Conservation (phyloP, 2,329 filamentous ascomycete genomes). For the Pseudogymnoascus sp. region DNA sequence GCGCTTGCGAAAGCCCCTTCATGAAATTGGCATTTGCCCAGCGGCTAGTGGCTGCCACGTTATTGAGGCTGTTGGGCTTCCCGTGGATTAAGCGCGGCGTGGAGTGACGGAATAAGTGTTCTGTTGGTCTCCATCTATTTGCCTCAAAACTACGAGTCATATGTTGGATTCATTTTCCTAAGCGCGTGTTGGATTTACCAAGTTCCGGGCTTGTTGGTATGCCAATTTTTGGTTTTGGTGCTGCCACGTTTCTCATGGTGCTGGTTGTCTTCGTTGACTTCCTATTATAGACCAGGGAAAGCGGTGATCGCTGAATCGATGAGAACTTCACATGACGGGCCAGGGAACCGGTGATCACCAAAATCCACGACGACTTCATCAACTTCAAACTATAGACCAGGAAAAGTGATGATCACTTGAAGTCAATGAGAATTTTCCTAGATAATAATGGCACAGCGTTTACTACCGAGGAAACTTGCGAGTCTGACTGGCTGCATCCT, state of each 20-base stretch:
- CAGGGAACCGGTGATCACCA: neutral
- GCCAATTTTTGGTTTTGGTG: neutral
- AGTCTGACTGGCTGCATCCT: neutral
- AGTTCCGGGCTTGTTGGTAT: neutral
- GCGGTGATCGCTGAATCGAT: neutral
- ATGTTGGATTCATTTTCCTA: neutral
- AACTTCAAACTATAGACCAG: neutral
- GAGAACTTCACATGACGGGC: neutral
- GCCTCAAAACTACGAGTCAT: neutral
- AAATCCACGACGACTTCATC: neutral
- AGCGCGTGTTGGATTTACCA: neutral
- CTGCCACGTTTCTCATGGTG: neutral
- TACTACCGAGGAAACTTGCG: neutral
- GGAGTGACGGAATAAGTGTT: neutral
- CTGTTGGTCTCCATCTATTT: neutral
- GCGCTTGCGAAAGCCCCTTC: neutral
- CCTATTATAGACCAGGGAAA: neutral
- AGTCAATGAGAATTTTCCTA: neutral
- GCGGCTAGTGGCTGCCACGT: neutral
- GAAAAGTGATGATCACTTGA: neutral
- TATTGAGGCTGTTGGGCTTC: neutral
- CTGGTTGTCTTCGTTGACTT: neutral
- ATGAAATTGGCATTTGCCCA: neutral
- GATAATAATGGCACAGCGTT: slow-evolving; percentile 1
- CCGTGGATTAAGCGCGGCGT: neutral